phyloP scores from a whole-genome alignment of 495 filamentous ascomycete genomes.

The Penicillium pancosmium region DNA sequence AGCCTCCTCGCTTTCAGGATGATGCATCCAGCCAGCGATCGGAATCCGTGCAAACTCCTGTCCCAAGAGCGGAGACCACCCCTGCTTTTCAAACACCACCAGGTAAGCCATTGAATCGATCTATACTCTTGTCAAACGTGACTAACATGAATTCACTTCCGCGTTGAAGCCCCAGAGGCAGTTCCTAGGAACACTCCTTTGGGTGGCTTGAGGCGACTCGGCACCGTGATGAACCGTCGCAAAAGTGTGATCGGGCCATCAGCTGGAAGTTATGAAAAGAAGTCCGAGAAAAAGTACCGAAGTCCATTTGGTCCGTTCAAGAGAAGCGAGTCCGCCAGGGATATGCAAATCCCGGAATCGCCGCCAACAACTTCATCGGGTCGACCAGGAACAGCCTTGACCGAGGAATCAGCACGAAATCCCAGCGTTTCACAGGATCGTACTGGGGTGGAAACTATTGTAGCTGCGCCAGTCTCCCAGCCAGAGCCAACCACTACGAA shows the following conservation, averaged over 20 bases:
- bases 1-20: slow-evolving; percentile 47
- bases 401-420: slow-evolving; percentile 36
- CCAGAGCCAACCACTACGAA: slow-evolving; percentile 31
- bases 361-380: slow-evolving; percentile 33
- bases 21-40: slow-evolving; percentile 67
- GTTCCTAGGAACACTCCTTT: slow-evolving; percentile 45
- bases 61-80: slow-evolving; percentile 36
- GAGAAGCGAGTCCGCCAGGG: slow-evolving; percentile 42
- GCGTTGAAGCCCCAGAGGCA: slow-evolving; percentile 34
- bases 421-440: slow-evolving; percentile 36
- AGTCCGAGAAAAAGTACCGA: slow-evolving; percentile 52
- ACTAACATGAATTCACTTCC: slow-evolving; percentile 9
- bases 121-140: slow-evolving; percentile 7
- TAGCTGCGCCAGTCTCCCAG: slow-evolving; percentile 28
- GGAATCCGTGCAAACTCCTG: slow-evolving; percentile 11
- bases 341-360: slow-evolving; percentile 47
- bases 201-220: slow-evolving; percentile 65
- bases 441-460: slow-evolving; percentile 20
- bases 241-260: slow-evolving; percentile 48
- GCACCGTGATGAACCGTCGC: slow-evolving; percentile 76
- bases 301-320: slow-evolving; percentile 57
- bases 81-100: slow-evolving; percentile 45
- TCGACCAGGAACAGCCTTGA: slow-evolving; percentile 42
- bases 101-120: slow-evolving; percentile 29
- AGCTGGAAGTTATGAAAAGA: slow-evolving; percentile 34